A percentile compares a stretch with the other conserved stretches of the same genome.
Conservation (phyloP, 257 asterid genomes). For the Ajuga chamaepitys region DNA sequence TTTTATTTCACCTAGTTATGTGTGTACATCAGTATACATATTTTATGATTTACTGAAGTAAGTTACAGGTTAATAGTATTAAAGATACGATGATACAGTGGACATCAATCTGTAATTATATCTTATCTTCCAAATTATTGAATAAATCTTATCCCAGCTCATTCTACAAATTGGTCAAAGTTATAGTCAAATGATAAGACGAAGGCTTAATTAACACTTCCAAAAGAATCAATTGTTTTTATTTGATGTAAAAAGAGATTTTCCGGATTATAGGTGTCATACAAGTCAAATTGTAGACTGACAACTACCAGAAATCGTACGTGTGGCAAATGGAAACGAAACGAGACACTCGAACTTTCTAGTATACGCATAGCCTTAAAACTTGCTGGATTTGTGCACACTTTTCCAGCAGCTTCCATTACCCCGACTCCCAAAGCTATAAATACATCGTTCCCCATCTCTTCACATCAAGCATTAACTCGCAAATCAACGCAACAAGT, state of each 20-base stretch:
- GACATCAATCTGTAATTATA: no score
- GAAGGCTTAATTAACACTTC: no score
- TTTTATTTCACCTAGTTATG: background rate
- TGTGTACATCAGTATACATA: background rate
- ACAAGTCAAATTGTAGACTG: no score
- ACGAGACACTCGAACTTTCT: constrained; percentile 19
- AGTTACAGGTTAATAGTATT: background rate
- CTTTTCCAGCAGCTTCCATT: constrained; percentile 38
- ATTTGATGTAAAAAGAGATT: no score
- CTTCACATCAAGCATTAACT: background rate
- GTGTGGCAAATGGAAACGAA: background rate
- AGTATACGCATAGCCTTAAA: background rate
- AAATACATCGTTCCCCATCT: background rate
- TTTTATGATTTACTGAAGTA: background rate
- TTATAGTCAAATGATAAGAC: no score
- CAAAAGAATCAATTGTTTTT: no score
- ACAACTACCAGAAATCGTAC: no score
- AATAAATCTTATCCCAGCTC: no score
- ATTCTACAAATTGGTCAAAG: no score
- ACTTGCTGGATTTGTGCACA: constrained; percentile 1
- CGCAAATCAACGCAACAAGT: background rate
- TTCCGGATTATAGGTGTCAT: no score
- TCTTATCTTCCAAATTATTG: no score
- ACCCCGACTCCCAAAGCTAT: background rate
- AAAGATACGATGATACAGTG: no score